These are phyloP conservation scores for Tricholomella constricta DNA, from an alignment of 768 basidiomycete species.

Conservation along the genomic window DNA sequence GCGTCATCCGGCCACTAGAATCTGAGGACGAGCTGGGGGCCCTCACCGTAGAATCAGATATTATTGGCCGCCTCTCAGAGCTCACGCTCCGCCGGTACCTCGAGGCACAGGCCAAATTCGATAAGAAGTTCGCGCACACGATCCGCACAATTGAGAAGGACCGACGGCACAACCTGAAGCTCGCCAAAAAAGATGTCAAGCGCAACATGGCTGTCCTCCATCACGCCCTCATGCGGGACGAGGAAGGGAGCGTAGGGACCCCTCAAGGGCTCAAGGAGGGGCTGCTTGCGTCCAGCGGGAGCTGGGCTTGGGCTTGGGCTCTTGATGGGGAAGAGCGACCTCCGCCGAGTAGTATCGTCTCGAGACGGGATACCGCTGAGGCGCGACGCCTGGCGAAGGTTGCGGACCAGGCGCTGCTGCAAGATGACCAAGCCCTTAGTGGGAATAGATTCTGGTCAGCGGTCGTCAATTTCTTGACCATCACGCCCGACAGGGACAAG, in stretches of 20 bases:
- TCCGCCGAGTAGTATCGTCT: conserved; percentile 89
- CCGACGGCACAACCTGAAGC: conserved; percentile 64
- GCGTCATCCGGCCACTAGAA: conserved; percentile 83
- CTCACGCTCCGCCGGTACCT: conserved; percentile 76
- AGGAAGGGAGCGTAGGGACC: conserved; percentile 19
- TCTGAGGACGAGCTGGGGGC: conserved; percentile 65
- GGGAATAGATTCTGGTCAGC: conserved; percentile 75
- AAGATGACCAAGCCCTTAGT: conserved; percentile 58
- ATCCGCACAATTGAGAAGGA: conserved; percentile 62
- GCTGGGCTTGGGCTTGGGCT: conserved; percentile 87
- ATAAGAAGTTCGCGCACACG: conserved; percentile 64
- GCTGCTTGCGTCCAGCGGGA: conserved; percentile 46
- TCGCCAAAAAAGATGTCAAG: conserved; percentile 62
- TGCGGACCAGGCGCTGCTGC: conserved; percentile 67
- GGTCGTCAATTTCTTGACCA: conserved; percentile 64
- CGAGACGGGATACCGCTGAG: conserved; percentile 84
- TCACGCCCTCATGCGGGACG: conserved; percentile 32
- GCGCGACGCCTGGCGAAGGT: conserved; percentile 71
- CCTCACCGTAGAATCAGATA: conserved; percentile 61
- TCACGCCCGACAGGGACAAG: conserved; percentile 46
- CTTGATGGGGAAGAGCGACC: conserved; percentile 78
- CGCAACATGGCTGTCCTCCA: conserved; percentile 54
- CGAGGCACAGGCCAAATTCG: conserved; percentile 57
- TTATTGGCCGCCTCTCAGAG: conserved; percentile 79
- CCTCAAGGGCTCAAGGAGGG: conserved; percentile 35